Percentiles rank a stretch among this genome's conserved stretches.
These are phyloP conservation scores for Graphilbum fragrans DNA, from an alignment of 2,329 filamentous ascomycete species.

Conservation along the genomic window DNA sequence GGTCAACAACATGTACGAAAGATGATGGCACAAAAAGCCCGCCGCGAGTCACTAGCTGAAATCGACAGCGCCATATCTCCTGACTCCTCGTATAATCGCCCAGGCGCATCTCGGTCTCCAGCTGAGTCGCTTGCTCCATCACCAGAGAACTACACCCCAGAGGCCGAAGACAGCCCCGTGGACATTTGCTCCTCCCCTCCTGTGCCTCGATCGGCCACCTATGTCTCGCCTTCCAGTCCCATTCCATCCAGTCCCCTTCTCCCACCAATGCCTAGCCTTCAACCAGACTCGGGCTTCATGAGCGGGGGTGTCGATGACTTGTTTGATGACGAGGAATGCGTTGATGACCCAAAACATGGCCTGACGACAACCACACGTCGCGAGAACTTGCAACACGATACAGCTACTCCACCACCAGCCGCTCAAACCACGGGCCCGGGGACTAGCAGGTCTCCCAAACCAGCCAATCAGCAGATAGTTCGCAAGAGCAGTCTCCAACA, in stretches of 20 bases:
- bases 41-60: constrained; percentile 42
- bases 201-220: constrained; percentile 50
- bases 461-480: constrained; percentile 15
- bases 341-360: constrained; percentile 4
- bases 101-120: constrained; percentile 38
- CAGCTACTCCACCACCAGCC: too few species aligned
- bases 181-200: constrained; percentile 88
- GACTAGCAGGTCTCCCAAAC: neutral
- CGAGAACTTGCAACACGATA: too few species aligned
- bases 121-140: constrained; percentile 38
- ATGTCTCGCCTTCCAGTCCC: constrained; percentile 41
- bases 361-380: constrained; percentile 2
- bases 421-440: too few species aligned
- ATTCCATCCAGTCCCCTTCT: constrained; percentile 71
- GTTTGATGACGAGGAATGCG: constrained; percentile 47
- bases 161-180: constrained; percentile 50
- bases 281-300: constrained; percentile 73
- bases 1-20: constrained; percentile 17
- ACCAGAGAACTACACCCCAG: constrained; percentile 38
- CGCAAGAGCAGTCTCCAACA: constrained; percentile 10
- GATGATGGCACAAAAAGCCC: constrained; percentile 28
- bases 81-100: constrained; percentile 14
- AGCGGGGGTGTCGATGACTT: constrained; percentile 63
- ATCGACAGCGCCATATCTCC: constrained; percentile 19
- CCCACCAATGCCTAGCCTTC: constrained; percentile 47